Percentiles rank a stretch among this genome's conserved stretches.
Conservation (phyloP, 768 basidiomycete species). For the Hydnum rufescens region DNA sequence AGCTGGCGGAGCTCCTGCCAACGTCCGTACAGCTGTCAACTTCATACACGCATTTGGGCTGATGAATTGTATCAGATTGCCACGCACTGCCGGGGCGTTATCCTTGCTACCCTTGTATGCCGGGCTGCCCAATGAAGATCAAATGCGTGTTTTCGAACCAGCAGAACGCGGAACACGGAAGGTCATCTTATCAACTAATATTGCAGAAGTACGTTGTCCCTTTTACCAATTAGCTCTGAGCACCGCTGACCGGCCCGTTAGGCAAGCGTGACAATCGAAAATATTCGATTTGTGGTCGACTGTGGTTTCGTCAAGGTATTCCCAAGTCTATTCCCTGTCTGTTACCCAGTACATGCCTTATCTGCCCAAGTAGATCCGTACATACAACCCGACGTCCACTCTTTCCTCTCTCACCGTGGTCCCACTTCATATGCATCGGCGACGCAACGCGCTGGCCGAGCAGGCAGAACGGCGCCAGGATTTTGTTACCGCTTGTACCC, state of each 20-base stretch:
- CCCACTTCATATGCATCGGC: constrained; percentile 74
- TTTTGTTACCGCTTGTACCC: constrained; percentile 87
- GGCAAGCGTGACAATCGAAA: constrained; percentile 95
- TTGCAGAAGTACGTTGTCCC: constrained; percentile 54
- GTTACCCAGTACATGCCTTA: background rate
- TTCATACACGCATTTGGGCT: background rate
- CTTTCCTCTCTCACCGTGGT: constrained; percentile 71
- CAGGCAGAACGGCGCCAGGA: constrained; percentile 82
- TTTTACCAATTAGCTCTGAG: background rate
- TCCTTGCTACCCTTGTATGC: constrained; percentile 68
- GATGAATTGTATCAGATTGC: constrained; percentile 17
- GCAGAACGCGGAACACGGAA: constrained; percentile 63
- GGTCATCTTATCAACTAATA: constrained; percentile 84
- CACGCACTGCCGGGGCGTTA: constrained; percentile 31
- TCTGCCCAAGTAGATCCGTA: constrained; percentile 41
- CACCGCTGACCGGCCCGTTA: too few species aligned
- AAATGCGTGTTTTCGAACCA: constrained; percentile 66
- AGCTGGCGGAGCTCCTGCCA: constrained; percentile 55
- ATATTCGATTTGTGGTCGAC: constrained; percentile 85
- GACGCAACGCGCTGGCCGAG: constrained; percentile 82
- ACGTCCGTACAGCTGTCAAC: constrained; percentile 26
- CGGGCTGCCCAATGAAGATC: constrained; percentile 73
- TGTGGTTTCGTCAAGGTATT: constrained; percentile 88
- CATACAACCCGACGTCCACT: constrained; percentile 69
- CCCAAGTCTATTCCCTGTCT: background rate